phyloP scores from a whole-genome alignment of 148 eudicot genomes.

The Diospyros lotus region DNA sequence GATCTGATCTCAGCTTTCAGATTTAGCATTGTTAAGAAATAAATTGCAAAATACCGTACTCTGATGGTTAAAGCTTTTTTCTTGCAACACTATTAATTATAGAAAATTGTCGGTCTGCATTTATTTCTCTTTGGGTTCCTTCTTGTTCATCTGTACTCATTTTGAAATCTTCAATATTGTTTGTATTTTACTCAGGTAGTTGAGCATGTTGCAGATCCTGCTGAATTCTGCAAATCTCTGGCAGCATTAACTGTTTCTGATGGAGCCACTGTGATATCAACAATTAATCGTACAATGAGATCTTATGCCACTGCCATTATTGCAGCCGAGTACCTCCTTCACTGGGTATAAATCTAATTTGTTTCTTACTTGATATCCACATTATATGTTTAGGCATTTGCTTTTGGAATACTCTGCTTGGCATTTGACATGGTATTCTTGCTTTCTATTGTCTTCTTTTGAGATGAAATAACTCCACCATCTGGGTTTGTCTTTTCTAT shows the following conservation, averaged over 20 bases:
- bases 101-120: background rate
- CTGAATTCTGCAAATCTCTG: slow-evolving; percentile 88
- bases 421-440: background rate
- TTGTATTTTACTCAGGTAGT: slow-evolving; percentile 47
- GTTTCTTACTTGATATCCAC: background rate
- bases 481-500: background rate
- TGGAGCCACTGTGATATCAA: slow-evolving; percentile 87
- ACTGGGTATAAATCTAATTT: slow-evolving; percentile 56
- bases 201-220: slow-evolving; percentile 92
- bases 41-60: background rate
- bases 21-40: background rate
- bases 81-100: background rate
- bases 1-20: background rate
- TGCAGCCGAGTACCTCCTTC: slow-evolving; percentile 76
- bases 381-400: too few species aligned
- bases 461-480: too few species aligned
- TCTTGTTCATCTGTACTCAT: background rate
- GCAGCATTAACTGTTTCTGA: slow-evolving; percentile 59
- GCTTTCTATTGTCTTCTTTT: background rate
- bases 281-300: slow-evolving; percentile 86
- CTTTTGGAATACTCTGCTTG: background rate
- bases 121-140: background rate
- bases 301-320: slow-evolving; percentile 78
- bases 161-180: slow-evolving; percentile 1
- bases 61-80: too few species aligned